Evolutionary conservation across 2,329 filamentous ascomycete species (phyloP).

Genomic region (Cadophora luteo-olivacea): DNA sequence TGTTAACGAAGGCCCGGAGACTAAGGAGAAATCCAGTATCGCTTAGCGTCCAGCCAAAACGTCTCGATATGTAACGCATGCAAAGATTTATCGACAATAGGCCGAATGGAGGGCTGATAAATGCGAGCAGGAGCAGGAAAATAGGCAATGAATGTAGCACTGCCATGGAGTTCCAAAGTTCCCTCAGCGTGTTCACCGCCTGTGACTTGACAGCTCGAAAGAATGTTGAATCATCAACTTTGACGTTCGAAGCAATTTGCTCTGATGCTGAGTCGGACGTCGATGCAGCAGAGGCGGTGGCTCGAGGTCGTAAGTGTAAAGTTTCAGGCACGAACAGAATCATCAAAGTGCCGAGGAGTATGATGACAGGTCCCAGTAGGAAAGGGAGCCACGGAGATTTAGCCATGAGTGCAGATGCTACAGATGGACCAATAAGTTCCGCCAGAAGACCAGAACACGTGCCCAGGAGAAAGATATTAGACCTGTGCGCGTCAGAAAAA

Average conservation of each 20-base stretch:
- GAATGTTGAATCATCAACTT: conserved; percentile 12
- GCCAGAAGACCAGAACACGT: conserved; percentile 43
- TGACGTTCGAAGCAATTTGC: background rate
- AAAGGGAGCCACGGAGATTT: conserved; percentile 40
- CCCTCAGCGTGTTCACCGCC: conserved; percentile 27
- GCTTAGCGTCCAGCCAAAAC: conserved; percentile 38
- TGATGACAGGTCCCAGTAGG: conserved; percentile 28
- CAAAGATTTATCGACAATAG: conserved; percentile 32
- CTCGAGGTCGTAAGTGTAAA: conserved; percentile 33
- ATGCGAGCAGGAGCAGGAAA: conserved; percentile 42
- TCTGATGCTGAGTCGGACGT: conserved; percentile 15
- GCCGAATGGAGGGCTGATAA: conserved; percentile 32
- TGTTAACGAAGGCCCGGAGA: conserved; percentile 38
- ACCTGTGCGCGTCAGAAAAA: conserved; percentile 36
- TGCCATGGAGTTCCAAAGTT: conserved; percentile 31
- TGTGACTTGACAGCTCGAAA: conserved; percentile 27
- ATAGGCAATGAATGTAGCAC: conserved; percentile 40
- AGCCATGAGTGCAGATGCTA: conserved; percentile 48
- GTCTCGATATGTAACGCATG: conserved; percentile 41
- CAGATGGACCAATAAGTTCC: conserved; percentile 47
- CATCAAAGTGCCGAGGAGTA: conserved; percentile 33
- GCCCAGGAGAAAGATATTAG: conserved; percentile 47
- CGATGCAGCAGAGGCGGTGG: conserved; percentile 21
- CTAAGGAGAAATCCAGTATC: conserved; percentile 40
- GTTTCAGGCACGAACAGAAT: conserved; percentile 44